Evolutionary conservation across 129 eudicot genomes (phyloP), one percentile per base, ranked within the genome.

Genomic region (Calendula officinalis): DNA sequence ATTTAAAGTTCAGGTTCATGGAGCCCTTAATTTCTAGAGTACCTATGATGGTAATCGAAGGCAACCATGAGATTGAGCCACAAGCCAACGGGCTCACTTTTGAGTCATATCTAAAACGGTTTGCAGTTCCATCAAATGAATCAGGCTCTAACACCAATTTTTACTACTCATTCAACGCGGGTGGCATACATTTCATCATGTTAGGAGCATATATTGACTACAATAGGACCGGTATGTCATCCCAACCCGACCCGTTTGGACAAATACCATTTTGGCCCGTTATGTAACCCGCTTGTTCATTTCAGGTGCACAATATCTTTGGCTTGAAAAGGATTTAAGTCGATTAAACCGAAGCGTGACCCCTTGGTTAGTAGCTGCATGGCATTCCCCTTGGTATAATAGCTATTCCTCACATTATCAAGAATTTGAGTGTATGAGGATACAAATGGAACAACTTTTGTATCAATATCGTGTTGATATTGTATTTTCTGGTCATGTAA

Each of bases 321-420:
- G 97, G 97, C 95, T 91, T 22, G 43, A 70, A 68, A 69, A 76
- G 27, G 95, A 91, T 66, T 71, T 91, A 32, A 54, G 68, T 33
- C 81, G 30, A 43, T 54, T 87, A 22, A 75, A 87, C 83, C 84
- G 96, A 9, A 46, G 70, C 12, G 80, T 72, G 64, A 91, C 96
- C 46, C 96, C 98, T 6, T 91, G 98, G 98, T 67, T 91, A 75
- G 86, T 91, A 47, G 98, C 94, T 49, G 77, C 84, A 10, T 91
- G 98, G 96, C 98, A 87, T 83, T 69, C 98, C 56, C 94, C 98
- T 13, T 91, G 98, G 98, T 91, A 87, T 43, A 91, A 87, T 46
- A 87, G 94, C 80, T 91, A 87, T 73, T 80, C 94, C 0, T 87
- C 98, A 38, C 98, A 91, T 74, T 91, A 91, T 77, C 96, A 80